Base-by-base conservation (phyloP, 2,329 filamentous ascomycete genomes). In the Stachybotrys chartarum region DNA sequence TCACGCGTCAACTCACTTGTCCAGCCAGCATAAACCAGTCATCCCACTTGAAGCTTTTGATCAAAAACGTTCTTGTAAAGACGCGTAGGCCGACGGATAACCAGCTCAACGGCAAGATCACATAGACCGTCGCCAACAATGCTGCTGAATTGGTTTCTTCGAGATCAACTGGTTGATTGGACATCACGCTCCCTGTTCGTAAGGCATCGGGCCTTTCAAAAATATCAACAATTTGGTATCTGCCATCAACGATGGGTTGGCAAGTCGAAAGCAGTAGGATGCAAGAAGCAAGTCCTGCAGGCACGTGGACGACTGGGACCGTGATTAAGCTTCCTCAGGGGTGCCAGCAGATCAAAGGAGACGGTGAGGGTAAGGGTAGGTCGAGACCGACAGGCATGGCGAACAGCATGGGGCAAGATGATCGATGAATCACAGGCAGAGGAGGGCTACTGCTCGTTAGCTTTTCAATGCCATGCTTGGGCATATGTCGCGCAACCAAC, bases 1-100 rank as follows among this genome's bases (percentile, higher is more conserved):
- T 42, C 10, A 14, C 35, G 5, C n/a, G 2, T 47, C 8, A 24
- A 56, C 69, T 7, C 65, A 79, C 77, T 69, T 78, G 77, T 32
- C 74, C 72, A 56, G 74, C 60, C 48, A 80, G 58, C 77, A 81
- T 81, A 58, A 80, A 67, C 77, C 78, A 81, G 67, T 81, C 78
- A 64, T 81, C 78, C n/a, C 67, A 57, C 60, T 77, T 70, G 55
- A 79, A 77, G 53, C 68, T 67, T 44, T 73, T 76, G 57, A 73
- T 78, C 58, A 79, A 62, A 24, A 72, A 65, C 6, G 65, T 66
- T 56, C 75, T 69, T 12, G 76, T 76, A 62, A 77, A 78, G n/a
- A 65, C 70, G 55, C 76, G 68, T 48, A 79, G 63, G 14, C 66
- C 62, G 44, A 78, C 71, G 31, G 75, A 72, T 12, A 76, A 54